Evolutionary conservation across 2,329 filamentous ascomycete species (phyloP), one percentile per base, ranked within the genome.

Genomic region (Meredithiella fracta): DNA sequence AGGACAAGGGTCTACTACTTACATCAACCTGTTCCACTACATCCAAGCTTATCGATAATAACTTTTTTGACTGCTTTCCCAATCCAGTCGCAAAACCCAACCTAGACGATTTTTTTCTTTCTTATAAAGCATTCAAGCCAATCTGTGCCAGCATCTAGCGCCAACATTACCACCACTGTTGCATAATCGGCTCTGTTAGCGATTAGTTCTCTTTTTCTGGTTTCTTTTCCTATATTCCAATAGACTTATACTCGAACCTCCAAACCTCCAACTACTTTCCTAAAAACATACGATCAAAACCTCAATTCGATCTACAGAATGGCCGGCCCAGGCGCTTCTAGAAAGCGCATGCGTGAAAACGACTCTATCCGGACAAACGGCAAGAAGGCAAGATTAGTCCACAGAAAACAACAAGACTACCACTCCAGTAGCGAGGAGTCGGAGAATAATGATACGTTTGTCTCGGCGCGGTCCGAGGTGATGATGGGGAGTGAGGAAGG

Each of bases 381-480:
- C 50, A 80, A 79, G 68, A 78, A 71, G 65, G 44, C 26, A 31
- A 50, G 47, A 11, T 23, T 55, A 2, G 37, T 44, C 17, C 65
- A 67, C 52, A 71, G 68, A 60, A 60, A 63, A 66, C 69, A 72
- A 58, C 62, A 72, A 58, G 67, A 71, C 56, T 77, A 78, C 65
- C 69, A 77, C 65, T 77, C 74, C 68, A 72, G 73, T 58, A 74
- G 72, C n/a, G 66, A 67, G 29, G 50, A 51, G 26, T 78, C 75
- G 3, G 76, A 80, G 61, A 76, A 80, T 61, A 76, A 79, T 56
- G 75, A 78, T 55, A 72, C 72, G 44, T 64, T 66, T 4, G 74
- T 72, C 17, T 74, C 78, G 44, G 68, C 71, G 44, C 69, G 67
- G 8, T 66, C 62, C 14, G 64, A 58, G n/a, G 58, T 64, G 1